Base-by-base conservation (phyloP, 2,329 filamentous ascomycete genomes). In the Phaeosphaeria sp. region DNA sequence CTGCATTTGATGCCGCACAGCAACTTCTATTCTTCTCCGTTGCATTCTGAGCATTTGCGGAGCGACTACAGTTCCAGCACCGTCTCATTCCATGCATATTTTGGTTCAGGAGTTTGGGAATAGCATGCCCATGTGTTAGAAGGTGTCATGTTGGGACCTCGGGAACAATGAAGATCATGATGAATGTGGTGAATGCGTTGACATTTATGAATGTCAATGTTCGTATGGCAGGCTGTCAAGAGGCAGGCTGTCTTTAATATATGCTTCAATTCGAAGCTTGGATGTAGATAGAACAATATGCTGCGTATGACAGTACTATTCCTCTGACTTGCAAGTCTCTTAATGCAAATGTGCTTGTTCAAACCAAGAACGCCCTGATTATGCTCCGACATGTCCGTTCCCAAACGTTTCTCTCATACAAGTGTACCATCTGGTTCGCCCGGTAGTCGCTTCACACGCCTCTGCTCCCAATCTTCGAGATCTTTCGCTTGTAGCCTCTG, bases 381-480 rank as follows among this genome's bases (percentile, higher is more conserved):
- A 39, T 39, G 36, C 36, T 39, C 36, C 36, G 21, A 18, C 6
- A 8, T 33, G 2, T 33, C 9, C 40, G 18, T 21, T 30, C 48
- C 3, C 17, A 42, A 9, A 39, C 2, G 15, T n/a, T 3, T 22
- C 2, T 30, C 13, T 67, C 40, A 75, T 42, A 76, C 72, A 65
- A 97, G 76, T 50, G 91, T 86, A 33, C 94, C 94, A 76, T 99
- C 94, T 59, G 87, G 90, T 78, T 99, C 96, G 65, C 95, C 95
- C 20, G 91, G 89, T 59, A 97, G 84, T 74, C 95, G 84, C 81
- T 97, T 88, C 11, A 98, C 93, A 52, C 96, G 88, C 79, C 95
- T 96, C 80, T 98, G 95, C 77, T 98, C 94, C 95, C 95, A 99
- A 73, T 92, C 86, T 72, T 99, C 94, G 60, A 98, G 80, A 74